Conservation (phyloP, 805 yeast species). For the Scheffersomyces amazonensis region DNA sequence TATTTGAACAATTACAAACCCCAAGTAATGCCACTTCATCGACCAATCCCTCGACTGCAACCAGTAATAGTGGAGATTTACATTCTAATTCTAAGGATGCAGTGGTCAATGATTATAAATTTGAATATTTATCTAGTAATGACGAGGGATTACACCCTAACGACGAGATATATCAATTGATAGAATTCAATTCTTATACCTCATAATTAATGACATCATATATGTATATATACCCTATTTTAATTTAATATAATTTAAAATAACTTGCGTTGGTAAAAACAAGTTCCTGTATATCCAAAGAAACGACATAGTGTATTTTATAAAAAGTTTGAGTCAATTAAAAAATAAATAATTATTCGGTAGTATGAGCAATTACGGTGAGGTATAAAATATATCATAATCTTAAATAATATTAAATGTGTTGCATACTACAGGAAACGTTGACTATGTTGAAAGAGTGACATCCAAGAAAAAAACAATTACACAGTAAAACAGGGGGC, state of each 20-base stretch:
- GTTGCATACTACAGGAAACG: too few relatives aligned
- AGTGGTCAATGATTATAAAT: constrained; percentile 8
- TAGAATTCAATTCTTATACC: constrained; percentile 33
- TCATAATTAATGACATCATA: constrained; percentile 2
- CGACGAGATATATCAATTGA: constrained; percentile 17
- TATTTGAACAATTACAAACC: constrained; percentile 11
- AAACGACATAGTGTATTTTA: too few relatives aligned
- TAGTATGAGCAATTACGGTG: too few relatives aligned
- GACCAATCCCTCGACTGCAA: not conserved
- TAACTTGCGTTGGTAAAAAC: not conserved
- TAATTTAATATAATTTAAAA: not conserved
- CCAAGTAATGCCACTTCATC: not conserved
- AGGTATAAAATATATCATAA: too few relatives aligned
- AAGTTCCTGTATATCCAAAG: not conserved
- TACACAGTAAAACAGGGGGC: too few relatives aligned
- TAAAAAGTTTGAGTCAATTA: too few relatives aligned
- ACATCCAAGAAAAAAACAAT: too few relatives aligned
- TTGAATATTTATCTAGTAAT: constrained; percentile 16
- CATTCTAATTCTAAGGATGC: not conserved
- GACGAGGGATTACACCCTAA: not conserved
- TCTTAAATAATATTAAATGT: too few relatives aligned
- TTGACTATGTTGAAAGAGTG: too few relatives aligned
- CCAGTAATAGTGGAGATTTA: not conserved
- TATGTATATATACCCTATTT: not conserved
- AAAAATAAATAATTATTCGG: too few relatives aligned